phyloP scores from a whole-genome alignment of 805 yeast genomes.

The Lachancea sp. region DNA sequence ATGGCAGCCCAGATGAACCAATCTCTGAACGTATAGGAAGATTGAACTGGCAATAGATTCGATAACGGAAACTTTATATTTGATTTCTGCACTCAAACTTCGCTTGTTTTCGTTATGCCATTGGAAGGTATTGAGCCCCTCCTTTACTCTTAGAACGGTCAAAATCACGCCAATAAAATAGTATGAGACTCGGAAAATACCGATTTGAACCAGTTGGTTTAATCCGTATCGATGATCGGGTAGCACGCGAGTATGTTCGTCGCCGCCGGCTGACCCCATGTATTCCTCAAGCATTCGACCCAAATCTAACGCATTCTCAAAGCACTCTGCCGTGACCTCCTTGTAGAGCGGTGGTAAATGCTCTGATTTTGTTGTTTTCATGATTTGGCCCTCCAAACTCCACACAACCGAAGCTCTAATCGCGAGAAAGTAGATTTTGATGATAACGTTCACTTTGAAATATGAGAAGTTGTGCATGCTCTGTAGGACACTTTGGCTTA shows the following conservation, averaged over 20 bases:
- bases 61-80: slow-evolving; percentile 3
- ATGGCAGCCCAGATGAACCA: slow-evolving; percentile 7
- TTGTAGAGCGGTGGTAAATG: background rate
- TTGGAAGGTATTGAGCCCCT: slow-evolving; percentile 1
- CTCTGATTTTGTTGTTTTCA: background rate
- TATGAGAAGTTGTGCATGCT: slow-evolving; percentile 6
- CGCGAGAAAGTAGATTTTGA: slow-evolving; percentile 4
- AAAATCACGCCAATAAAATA: slow-evolving; percentile 5
- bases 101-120: slow-evolving; percentile 4
- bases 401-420: slow-evolving; percentile 5
- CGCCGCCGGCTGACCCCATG: slow-evolving; percentile 1
- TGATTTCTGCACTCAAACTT: slow-evolving; percentile 3
- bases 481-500: background rate
- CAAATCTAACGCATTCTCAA: slow-evolving; percentile 3
- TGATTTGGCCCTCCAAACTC: slow-evolving; percentile 4
- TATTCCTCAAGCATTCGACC: slow-evolving; percentile 1
- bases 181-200: slow-evolving; percentile 8
- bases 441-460: slow-evolving; percentile 4
- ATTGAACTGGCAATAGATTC: background rate
- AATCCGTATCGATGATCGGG: slow-evolving; percentile 6
- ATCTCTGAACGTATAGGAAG: slow-evolving; percentile 4
- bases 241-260: background rate
- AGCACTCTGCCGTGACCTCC: slow-evolving; percentile 4
- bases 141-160: slow-evolving; percentile 3
- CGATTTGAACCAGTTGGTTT: slow-evolving; percentile 7